Percentiles rank a stretch among this genome's conserved stretches.
Evolutionary conservation across 202 grass and related monocot genomes (phyloP).

Genomic region (Carex arenaria): DNA sequence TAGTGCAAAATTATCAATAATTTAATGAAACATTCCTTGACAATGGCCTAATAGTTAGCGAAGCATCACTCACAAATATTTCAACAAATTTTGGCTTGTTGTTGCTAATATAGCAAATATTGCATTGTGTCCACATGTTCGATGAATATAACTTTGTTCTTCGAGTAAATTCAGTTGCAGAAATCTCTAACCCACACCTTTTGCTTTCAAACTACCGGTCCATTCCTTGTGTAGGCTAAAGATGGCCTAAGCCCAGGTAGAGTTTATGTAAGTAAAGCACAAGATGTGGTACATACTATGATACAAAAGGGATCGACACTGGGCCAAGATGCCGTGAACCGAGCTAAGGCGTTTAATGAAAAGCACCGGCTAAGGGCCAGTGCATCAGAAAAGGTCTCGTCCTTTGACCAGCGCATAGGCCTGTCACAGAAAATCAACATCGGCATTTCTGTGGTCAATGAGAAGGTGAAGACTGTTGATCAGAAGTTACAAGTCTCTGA

Average conservation of each 20-base stretch:
- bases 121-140: not conserved
- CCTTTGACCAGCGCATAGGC: conserved; percentile 77
- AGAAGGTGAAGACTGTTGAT: conserved; percentile 90
- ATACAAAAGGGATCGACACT: conserved; percentile 87
- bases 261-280: conserved; percentile 79
- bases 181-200: not conserved
- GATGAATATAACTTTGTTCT: not conserved
- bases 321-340: conserved; percentile 87
- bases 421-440: conserved; percentile 80
- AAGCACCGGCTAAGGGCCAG: conserved; percentile 66
- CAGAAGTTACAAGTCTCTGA: conserved; percentile 89
- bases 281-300: conserved; percentile 79
- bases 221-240: conserved; percentile 42
- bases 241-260: conserved; percentile 36
- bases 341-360: conserved; percentile 95
- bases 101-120: not conserved
- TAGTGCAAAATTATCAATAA: not conserved
- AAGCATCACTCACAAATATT: not conserved
- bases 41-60: not conserved
- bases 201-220: not conserved
- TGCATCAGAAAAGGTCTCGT: conserved; percentile 72
- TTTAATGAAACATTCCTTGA: not conserved
- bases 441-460: conserved; percentile 86
- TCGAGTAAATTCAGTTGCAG: not conserved
- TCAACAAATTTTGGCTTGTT: not conserved